Percentiles rank a stretch among this genome's conserved stretches.
Evolutionary conservation across 2,329 filamentous ascomycete species (phyloP).

Genomic region (Cladosporium sp.): DNA sequence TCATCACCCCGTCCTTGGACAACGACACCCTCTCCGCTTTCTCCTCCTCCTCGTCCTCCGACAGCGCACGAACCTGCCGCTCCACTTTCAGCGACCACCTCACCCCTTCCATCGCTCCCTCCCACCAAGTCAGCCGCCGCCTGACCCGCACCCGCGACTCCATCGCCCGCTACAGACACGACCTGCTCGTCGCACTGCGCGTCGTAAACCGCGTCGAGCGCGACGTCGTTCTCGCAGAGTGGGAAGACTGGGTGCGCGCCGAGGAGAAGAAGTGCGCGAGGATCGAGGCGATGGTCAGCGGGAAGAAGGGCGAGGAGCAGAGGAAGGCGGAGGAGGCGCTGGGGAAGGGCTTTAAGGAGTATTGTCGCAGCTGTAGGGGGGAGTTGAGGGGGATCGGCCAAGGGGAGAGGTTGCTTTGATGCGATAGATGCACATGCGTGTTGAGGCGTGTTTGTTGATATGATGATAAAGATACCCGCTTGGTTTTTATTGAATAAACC

Average conservation of each 20-base stretch:
- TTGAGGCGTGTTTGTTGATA: background rate
- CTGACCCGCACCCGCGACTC: constrained; percentile 79
- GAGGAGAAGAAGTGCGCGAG: constrained; percentile 76
- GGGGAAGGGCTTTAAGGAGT: constrained; percentile 56
- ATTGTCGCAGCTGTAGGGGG: constrained; percentile 59
- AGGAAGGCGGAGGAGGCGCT: constrained; percentile 38
- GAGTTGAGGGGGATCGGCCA: constrained; percentile 14
- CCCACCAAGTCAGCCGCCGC: constrained; percentile 41
- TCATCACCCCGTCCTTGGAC: constrained; percentile 42
- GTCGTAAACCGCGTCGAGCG: constrained; percentile 86
- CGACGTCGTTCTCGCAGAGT: constrained; percentile 83
- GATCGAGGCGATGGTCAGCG: constrained; percentile 52
- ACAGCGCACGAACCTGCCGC: constrained; percentile 30
- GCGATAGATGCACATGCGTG: no score
- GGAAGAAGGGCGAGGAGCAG: constrained; percentile 28
- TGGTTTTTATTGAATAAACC: background rate
- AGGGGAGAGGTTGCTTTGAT: constrained; percentile 14
- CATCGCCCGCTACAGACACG: constrained; percentile 81
- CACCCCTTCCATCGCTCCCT: constrained; percentile 20
- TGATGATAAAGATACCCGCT: background rate
- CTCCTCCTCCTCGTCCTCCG: background rate
- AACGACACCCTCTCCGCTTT: constrained; percentile 23
- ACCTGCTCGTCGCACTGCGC: constrained; percentile 85
- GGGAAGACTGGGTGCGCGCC: constrained; percentile 86
- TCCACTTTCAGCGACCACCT: constrained; percentile 36